Percentiles rank a stretch among this genome's conserved stretches.
Conservation (phyloP, 208 protist species). For the Crithidia mellificae region DNA sequence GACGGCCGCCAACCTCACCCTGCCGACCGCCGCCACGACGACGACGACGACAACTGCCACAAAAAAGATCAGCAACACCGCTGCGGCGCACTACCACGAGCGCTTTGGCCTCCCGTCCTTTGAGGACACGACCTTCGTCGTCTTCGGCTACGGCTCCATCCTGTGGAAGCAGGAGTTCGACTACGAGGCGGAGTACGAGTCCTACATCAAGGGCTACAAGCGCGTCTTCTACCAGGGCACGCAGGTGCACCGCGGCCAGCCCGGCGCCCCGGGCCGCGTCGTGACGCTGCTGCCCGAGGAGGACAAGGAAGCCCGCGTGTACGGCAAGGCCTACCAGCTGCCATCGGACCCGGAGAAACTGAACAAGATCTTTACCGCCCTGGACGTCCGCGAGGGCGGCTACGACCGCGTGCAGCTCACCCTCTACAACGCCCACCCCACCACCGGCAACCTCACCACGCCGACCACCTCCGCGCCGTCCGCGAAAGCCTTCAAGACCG, state of each 20-base stretch:
- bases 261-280: constrained; percentile 66
- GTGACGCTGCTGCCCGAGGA: constrained; percentile 66
- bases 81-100: constrained; percentile 44
- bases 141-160: constrained; percentile 88
- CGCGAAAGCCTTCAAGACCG: constrained; percentile 20
- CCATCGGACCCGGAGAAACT: constrained; percentile 57
- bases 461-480: constrained; percentile 8
- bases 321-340: constrained; percentile 78
- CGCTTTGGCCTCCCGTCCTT: constrained; percentile 45
- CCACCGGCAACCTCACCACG: constrained; percentile 24
- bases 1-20: constrained; percentile 27
- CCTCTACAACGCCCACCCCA: constrained; percentile 43
- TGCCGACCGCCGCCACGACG: constrained; percentile 18
- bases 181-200: constrained; percentile 56
- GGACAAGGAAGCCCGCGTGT: constrained; percentile 49
- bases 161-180: constrained; percentile 89
- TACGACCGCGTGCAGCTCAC: constrained; percentile 60
- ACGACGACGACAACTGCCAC: not conserved
- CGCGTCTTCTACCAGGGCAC: constrained; percentile 86
- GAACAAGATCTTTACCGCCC: constrained; percentile 47
- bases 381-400: constrained; percentile 74
- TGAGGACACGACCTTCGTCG: constrained; percentile 53
- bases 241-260: constrained; percentile 70
- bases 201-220: constrained; percentile 66
- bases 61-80: constrained; percentile 30